These are phyloP conservation scores for Moricandia arvensis DNA, from an alignment of 345 rosid genomes.

Conservation along the genomic window DNA sequence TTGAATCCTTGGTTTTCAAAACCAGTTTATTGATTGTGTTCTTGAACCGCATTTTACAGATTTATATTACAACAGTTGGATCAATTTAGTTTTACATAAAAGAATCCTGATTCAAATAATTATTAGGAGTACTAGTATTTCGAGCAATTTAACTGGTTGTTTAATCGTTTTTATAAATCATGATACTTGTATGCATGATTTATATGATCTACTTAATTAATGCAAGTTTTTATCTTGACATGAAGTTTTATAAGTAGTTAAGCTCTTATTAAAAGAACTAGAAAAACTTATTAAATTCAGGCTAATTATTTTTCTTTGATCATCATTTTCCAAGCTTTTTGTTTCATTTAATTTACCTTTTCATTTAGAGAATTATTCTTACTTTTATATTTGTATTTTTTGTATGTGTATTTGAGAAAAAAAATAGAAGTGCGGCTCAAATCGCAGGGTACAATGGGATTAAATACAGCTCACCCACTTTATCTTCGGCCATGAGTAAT, in stretches of 20 bases:
- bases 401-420: background rate
- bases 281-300: background rate
- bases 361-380: background rate
- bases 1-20: background rate
- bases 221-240: background rate
- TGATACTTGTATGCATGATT: background rate
- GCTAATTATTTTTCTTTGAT: background rate
- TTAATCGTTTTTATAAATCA: background rate
- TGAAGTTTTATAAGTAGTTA: background rate
- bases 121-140: no score
- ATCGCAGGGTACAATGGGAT: slow-evolving; percentile 30
- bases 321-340: background rate
- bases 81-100: background rate
- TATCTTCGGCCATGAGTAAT: slow-evolving; percentile 38
- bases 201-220: background rate
- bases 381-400: background rate
- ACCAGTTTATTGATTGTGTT: no score
- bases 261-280: background rate
- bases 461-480: slow-evolving; percentile 38
- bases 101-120: background rate
- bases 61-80: no score
- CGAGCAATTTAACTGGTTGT: background rate
- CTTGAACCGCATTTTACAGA: background rate
- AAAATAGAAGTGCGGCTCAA: slow-evolving; percentile 19
- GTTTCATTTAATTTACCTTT: background rate